Evolutionary conservation across 257 asterid species (phyloP).

Genomic region (Rhazya stricta): DNA sequence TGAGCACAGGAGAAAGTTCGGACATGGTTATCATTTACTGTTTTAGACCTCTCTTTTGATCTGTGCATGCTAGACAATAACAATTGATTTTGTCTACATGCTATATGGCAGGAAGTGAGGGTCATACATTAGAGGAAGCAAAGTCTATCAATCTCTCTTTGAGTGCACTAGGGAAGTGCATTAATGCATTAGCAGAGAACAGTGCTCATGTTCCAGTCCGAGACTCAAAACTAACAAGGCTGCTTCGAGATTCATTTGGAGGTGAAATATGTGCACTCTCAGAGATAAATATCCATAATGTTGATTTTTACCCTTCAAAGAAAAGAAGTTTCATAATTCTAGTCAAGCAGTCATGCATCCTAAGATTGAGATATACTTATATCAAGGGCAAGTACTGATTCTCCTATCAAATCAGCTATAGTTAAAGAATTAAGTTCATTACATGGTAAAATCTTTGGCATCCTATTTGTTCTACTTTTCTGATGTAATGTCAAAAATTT

Average conservation of each 20-base stretch:
- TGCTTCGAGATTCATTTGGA: conserved; percentile 96
- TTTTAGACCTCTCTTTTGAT: not conserved
- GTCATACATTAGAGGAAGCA: conserved; percentile 77
- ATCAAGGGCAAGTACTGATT: not conserved
- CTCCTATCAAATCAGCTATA: not conserved
- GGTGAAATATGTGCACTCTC: conserved; percentile 39
- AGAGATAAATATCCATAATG: not conserved
- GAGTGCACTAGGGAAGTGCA: conserved; percentile 88
- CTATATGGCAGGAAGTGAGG: conserved; percentile 69
- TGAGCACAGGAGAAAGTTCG: not conserved
- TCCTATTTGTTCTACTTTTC: not conserved
- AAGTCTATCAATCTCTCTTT: conserved; percentile 85
- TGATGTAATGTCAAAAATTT: not conserved
- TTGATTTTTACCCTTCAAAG: not conserved
- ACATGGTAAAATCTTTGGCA: not conserved
- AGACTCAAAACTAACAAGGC: conserved; percentile 85
- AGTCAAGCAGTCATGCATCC: not conserved
- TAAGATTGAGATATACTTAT: not conserved
- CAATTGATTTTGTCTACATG: not conserved
- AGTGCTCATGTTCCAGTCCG: conserved; percentile 89
- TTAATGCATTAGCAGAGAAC: conserved; percentile 93
- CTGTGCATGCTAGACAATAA: not conserved
- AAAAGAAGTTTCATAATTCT: not conserved
- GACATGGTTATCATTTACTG: not conserved
- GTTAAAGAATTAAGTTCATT: not conserved